Conservation (phyloP, 192 early-diverging fungal genomes). For the Dispira parvispora region DNA sequence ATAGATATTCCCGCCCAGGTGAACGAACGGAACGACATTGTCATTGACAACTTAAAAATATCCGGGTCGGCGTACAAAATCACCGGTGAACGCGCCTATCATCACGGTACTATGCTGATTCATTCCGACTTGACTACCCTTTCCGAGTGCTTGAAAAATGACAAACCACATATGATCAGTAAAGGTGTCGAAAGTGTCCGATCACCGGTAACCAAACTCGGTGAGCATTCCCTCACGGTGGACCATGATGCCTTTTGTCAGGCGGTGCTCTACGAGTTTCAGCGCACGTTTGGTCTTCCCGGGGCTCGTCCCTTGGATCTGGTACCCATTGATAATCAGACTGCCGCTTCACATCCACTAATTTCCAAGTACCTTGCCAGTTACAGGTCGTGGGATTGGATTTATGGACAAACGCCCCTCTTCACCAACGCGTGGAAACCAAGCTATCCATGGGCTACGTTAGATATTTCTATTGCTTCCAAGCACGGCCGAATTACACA, state of each 20-base stretch:
- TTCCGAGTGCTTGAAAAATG: slow-evolving; percentile 27
- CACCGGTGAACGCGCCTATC: slow-evolving; percentile 64
- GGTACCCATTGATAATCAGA: neutral
- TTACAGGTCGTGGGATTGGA: slow-evolving; percentile 12
- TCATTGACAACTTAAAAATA: slow-evolving; percentile 63
- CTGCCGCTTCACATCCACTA: neutral
- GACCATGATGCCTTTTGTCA: slow-evolving; percentile 74
- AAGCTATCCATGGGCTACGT: no score
- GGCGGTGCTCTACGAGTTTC: slow-evolving; percentile 55
- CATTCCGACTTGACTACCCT: slow-evolving; percentile 56
- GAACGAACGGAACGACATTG: slow-evolving; percentile 80
- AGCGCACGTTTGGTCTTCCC: slow-evolving; percentile 28
- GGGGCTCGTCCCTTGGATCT: slow-evolving; percentile 12
- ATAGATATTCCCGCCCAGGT: slow-evolving; percentile 70
- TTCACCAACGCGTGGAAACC: neutral
- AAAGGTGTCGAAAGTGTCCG: slow-evolving; percentile 84
- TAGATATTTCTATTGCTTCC: no score
- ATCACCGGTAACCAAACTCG: slow-evolving; percentile 68
- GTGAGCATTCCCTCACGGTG: slow-evolving; percentile 62
- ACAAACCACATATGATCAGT: slow-evolving; percentile 34
- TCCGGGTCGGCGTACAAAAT: slow-evolving; percentile 93
- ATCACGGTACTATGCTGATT: slow-evolving; percentile 98
- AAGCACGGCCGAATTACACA: no score
- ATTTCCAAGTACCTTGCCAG: slow-evolving; percentile 15
- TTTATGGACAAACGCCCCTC: slow-evolving; percentile 9